phyloP scores from a whole-genome alignment of 306 rosid genomes.

The Sindora glabra region DNA sequence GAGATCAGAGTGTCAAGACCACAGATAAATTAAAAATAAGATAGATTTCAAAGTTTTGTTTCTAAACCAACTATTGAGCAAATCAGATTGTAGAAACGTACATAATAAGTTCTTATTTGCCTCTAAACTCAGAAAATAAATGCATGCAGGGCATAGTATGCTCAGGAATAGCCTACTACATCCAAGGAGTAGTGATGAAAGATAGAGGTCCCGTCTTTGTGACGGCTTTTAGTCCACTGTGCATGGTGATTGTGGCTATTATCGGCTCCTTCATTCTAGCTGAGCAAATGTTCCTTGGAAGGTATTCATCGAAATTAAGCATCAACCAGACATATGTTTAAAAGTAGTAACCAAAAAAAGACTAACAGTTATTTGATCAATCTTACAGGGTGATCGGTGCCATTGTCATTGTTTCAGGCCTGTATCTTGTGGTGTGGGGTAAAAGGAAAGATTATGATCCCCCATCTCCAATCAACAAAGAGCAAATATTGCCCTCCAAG shows the following conservation, averaged over 20 bases:
- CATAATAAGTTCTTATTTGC: no score
- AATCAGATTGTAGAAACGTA: no score
- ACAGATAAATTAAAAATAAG: no score
- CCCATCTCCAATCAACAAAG: slow-evolving; percentile 14
- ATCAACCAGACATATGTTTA: no score
- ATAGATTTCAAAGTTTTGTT: no score
- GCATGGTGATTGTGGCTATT: slow-evolving; percentile 80
- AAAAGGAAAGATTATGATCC: slow-evolving; percentile 58
- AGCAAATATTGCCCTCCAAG: slow-evolving; percentile 14
- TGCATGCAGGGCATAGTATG: slow-evolving; percentile 63
- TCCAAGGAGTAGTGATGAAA: slow-evolving; percentile 83
- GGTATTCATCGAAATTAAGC: slow-evolving; percentile 33
- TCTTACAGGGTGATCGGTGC: slow-evolving; percentile 69
- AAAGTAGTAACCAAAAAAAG: no score
- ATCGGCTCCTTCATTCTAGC: slow-evolving; percentile 52
- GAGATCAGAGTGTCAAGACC: no score
- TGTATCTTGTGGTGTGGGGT: slow-evolving; percentile 83
- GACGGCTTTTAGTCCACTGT: slow-evolving; percentile 69
- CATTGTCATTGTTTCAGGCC: slow-evolving; percentile 42
- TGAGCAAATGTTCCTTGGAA: slow-evolving; percentile 62
- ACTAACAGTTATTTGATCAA: no score
- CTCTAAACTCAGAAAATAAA: no score
- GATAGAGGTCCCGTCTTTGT: slow-evolving; percentile 87
- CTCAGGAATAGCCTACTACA: slow-evolving; percentile 68
- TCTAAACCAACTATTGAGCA: no score